Evolutionary conservation across 2,329 filamentous ascomycete genomes (phyloP), one percentile per base, ranked within the genome.

Genomic region (Colletotrichum limetticola): DNA sequence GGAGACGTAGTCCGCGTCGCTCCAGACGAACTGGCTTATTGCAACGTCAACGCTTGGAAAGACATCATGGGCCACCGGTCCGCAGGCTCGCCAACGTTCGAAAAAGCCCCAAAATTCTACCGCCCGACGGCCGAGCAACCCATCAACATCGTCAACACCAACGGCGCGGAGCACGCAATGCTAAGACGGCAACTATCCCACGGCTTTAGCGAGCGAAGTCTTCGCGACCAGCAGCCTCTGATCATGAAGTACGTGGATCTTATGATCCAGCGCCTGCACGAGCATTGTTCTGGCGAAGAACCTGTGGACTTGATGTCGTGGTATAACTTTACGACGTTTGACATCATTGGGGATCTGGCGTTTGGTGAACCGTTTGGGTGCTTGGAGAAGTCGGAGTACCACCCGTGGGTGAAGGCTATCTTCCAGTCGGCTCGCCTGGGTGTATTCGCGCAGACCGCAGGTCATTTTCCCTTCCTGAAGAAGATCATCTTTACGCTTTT

Each of bases 211-310:
- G 74, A 79, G n/a, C 68, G 75, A 63, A 63, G 78, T 62, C 72
- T 83, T 76, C 74, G 75, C 24, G 77, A 78, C 4, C 80, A 82
- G 57, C 76, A 82, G 61, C 74, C 76, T 0, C 66, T 79, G 16
- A 78, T 83, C 35, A 53, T 46, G 19, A 53, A 64, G 3, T 78
- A 82, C 56, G 46, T 67, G 8, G 66, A 69, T 1, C 35, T 68
- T 8, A 22, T 72, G 5, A 63, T 72, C 4, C 16, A 71, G 6
- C 60, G 67, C 4, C 58, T 79, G 22, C 37, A 66, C 49, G 66
- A 77, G 37, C 70, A 76, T 14, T 35, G 35, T 19, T 11, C 1
- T 0, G 19, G 3, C 3, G 37, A 5, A 9, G 26, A 60, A 5
- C 35, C 26, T 3, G 28, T 66, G 4, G 75, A 81, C 57, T 67